Evolutionary conservation across 2,329 filamentous ascomycete genomes (phyloP).

Genomic region (Periconia macrospinosa): DNA sequence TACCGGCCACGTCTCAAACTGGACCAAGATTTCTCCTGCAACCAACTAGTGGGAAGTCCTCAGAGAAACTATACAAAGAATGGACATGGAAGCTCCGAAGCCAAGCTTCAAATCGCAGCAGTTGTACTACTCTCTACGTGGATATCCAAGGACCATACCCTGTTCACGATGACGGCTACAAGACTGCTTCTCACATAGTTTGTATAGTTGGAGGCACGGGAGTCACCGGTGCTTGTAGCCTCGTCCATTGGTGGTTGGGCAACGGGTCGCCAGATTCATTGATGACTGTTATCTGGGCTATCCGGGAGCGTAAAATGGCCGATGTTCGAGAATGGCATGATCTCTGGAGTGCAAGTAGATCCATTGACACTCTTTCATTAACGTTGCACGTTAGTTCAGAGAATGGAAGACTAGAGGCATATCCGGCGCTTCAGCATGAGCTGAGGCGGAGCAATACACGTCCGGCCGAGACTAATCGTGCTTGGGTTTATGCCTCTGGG

Average conservation of each 20-base stretch:
- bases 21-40: background rate
- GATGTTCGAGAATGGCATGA: background rate
- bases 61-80: background rate
- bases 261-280: background rate
- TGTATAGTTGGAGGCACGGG: background rate
- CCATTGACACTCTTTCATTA: background rate
- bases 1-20: background rate
- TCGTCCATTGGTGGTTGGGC: background rate
- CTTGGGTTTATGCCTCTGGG: background rate
- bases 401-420: background rate
- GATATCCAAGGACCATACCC: background rate
- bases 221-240: background rate
- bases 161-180: background rate
- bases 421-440: background rate
- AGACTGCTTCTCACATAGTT: background rate
- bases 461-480: background rate
- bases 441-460: background rate
- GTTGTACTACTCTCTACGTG: background rate
- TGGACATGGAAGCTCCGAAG: background rate
- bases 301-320: background rate
- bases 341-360: background rate
- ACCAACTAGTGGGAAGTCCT: background rate
- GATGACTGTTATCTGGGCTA: background rate
- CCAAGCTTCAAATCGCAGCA: background rate
- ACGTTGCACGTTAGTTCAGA: background rate